Percentiles rank a stretch among this genome's conserved stretches.
Conservation (phyloP, 768 basidiomycete genomes). For the Psilocybe tampanensis region DNA sequence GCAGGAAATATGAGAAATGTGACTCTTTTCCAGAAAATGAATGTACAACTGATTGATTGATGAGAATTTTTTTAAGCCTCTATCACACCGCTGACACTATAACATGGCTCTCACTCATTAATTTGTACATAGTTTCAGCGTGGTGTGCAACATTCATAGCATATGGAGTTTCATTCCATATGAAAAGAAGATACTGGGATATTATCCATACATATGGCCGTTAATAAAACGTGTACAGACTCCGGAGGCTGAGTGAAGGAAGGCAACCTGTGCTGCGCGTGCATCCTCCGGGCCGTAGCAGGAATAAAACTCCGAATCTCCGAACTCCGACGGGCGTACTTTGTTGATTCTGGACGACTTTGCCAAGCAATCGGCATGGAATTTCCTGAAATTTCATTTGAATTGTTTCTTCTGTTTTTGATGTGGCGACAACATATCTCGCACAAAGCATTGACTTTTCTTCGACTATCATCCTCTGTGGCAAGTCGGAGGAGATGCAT, state of each 20-base stretch:
- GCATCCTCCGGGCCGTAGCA: too few relatives aligned
- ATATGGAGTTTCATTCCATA: not conserved
- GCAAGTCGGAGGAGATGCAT: conserved; percentile 21
- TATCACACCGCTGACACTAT: not conserved
- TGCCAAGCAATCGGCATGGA: conserved; percentile 5
- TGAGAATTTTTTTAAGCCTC: not conserved
- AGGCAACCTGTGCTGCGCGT: too few relatives aligned
- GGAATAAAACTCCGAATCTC: too few relatives aligned
- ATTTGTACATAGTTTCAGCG: not conserved
- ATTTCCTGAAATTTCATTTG: not conserved
- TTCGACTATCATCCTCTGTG: not conserved
- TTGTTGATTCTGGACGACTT: not conserved
- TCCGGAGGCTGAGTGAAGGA: too few relatives aligned
- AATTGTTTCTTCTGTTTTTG: not conserved
- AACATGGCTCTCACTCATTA: not conserved
- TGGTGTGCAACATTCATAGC: not conserved
- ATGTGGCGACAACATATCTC: conserved; percentile 17
- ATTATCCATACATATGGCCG: too few relatives aligned
- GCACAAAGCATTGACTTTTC: not conserved
- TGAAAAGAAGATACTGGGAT: too few relatives aligned
- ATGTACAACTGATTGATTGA: too few relatives aligned
- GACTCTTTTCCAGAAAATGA: too few relatives aligned
- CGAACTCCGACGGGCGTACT: too few relatives aligned
- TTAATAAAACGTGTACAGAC: too few relatives aligned
- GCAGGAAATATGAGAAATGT: too few relatives aligned